Base-by-base conservation (phyloP, 2,329 filamentous ascomycete species). In the Fusarium sp. region DNA sequence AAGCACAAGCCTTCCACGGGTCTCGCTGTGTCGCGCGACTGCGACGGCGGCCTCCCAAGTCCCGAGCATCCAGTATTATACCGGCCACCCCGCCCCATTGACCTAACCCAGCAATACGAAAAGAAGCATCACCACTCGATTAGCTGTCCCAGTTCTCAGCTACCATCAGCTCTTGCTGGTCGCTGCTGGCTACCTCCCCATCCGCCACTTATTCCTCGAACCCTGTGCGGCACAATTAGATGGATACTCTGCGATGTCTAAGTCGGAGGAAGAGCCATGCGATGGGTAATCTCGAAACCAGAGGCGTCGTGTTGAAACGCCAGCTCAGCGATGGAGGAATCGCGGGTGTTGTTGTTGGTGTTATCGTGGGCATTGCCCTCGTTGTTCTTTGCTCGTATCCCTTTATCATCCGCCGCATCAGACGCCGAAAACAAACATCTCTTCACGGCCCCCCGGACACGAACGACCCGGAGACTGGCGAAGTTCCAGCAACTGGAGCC, bases 351-450 rank as follows among this genome's bases (percentile, higher is more conserved):
- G 79, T 81, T 32, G 76, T 85, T 48, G 83, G 83, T 38, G 75
- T 80, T 57, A 60, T 83, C 45, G 67, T 84, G 50, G 82, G 76
- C 47, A 71, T 79, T 50, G 76, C 72, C 20, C 78, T 84, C 18
- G 64, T 83, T 54, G 70, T 78, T 57, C 71, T 84, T 41, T 85
- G 83, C 59, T 79, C 84, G 44, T 85, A 84, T 60, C 83, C 83
- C 20, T 78, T 85, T 61, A 68, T 84, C 42, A 75, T 84, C 52
- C 74, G 81, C 50, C 75, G 67, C n/a, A 62, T 81, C 58, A 82
- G 73, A 62, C 69, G 70, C 41, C 75, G 77, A 65, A 78, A 78
- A 54, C 77, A 78, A 41, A 77, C 68, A 60, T 73, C 76, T 55
- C 70, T 52, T 48, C 44, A 74, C 26, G 64, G 51, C n/a, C 68